Evolutionary conservation across 768 basidiomycete genomes (phyloP).

Genomic region (Rubroboletus pulcherrimus): DNA sequence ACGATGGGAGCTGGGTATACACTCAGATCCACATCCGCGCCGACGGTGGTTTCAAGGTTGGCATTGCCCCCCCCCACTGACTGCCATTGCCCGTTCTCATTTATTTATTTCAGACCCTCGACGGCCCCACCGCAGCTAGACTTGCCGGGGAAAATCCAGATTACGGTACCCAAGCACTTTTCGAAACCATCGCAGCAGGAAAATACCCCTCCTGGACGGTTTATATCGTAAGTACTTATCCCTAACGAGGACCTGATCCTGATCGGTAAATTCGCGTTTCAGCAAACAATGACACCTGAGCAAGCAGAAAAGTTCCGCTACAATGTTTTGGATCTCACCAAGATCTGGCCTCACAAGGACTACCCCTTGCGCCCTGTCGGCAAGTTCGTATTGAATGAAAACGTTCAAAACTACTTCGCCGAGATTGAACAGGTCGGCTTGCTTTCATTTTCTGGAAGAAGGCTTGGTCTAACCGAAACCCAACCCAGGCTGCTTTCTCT

Average conservation of each 20-base stretch:
- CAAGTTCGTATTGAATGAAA: slow-evolving; percentile 77
- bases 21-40: slow-evolving; percentile 80
- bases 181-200: slow-evolving; percentile 77
- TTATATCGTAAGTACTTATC: slow-evolving; percentile 56
- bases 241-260: not conserved
- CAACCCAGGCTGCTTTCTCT: slow-evolving; percentile 65
- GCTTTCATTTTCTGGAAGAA: slow-evolving; percentile 25
- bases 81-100: not conserved
- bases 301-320: slow-evolving; percentile 89
- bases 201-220: slow-evolving; percentile 87
- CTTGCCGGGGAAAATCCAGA: slow-evolving; percentile 78
- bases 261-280: slow-evolving; percentile 13
- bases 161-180: slow-evolving; percentile 75
- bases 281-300: slow-evolving; percentile 91
- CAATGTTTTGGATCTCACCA: slow-evolving; percentile 89
- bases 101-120: slow-evolving; percentile 54
- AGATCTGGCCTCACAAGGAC: slow-evolving; percentile 84
- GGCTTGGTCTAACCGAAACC: slow-evolving; percentile 4
- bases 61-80: not conserved
- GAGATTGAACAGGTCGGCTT: slow-evolving; percentile 84
- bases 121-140: slow-evolving; percentile 57
- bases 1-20: slow-evolving; percentile 80
- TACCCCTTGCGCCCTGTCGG: slow-evolving; percentile 89
- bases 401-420: slow-evolving; percentile 84
- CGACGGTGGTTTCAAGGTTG: slow-evolving; percentile 79